Percentiles rank a stretch among this genome's conserved stretches.
These are phyloP conservation scores for Lasiosphaeria miniovina DNA, from an alignment of 495 filamentous ascomycete genomes.

Conservation along the genomic window DNA sequence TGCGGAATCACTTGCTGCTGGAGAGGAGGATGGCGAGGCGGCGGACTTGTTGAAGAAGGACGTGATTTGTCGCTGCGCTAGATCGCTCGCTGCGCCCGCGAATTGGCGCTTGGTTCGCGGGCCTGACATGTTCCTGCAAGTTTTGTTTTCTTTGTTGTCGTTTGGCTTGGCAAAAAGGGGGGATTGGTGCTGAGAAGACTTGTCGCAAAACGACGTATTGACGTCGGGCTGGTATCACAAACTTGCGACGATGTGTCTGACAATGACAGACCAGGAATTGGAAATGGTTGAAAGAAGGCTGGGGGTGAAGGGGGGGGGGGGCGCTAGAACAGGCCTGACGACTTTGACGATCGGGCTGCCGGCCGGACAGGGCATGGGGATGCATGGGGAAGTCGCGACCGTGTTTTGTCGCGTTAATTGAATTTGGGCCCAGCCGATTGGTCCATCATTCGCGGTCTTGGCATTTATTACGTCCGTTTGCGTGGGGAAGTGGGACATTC, in stretches of 20 bases:
- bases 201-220: too few species aligned
- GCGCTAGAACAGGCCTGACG: background rate
- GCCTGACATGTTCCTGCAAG: constrained; percentile 34
- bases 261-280: too few species aligned
- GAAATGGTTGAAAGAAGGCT: too few species aligned
- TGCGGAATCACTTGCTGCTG: constrained; percentile 3
- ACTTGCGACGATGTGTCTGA: too few species aligned
- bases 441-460: background rate
- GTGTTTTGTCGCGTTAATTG: constrained; percentile 30
- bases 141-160: background rate
- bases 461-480: background rate
- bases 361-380: background rate
- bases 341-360: background rate
- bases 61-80: constrained; percentile 48
- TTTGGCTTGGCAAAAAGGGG: constrained; percentile 2
- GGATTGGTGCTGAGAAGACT: too few species aligned
- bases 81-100: constrained; percentile 49
- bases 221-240: too few species aligned
- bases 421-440: constrained; percentile 14
- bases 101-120: constrained; percentile 50
- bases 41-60: constrained; percentile 39
- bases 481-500: too few species aligned
- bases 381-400: constrained; percentile 16
- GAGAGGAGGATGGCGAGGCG: constrained; percentile 1
- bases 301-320: too few species aligned